Evolutionary conservation across 1,284 basidiomycete genomes (phyloP).

Genomic region (Xerocomus cyaneibrunnescens): DNA sequence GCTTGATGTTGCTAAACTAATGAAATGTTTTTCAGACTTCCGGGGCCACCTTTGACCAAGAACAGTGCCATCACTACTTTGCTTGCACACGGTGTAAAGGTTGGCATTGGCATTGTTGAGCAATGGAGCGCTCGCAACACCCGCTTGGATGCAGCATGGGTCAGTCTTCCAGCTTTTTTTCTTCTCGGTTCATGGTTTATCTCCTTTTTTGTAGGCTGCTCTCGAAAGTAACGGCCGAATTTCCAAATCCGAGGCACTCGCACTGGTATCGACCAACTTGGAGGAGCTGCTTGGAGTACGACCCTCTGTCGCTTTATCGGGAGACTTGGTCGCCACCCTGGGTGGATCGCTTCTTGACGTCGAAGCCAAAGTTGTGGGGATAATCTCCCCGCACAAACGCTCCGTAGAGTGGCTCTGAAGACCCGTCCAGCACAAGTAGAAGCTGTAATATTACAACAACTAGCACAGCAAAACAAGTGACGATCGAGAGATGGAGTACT

Average conservation of each 20-base stretch:
- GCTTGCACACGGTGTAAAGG: conserved; percentile 65
- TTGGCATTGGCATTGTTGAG: conserved; percentile 62
- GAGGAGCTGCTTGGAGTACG: conserved; percentile 58
- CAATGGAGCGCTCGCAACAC: conserved; percentile 61
- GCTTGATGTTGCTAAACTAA: conserved; percentile 1
- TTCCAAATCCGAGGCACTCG: conserved; percentile 32
- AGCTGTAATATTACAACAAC: conserved; percentile 8
- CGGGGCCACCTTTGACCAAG: conserved; percentile 75
- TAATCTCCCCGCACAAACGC: conserved; percentile 42
- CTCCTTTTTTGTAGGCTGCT: conserved; percentile 18
- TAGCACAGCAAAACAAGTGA: conserved; percentile 4
- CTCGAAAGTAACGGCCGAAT: conserved; percentile 26
- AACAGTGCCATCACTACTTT: conserved; percentile 66
- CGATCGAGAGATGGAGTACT: conserved; percentile 6
- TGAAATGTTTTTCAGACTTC: conserved; percentile 38
- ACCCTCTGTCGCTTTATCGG: conserved; percentile 20
- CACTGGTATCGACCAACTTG: conserved; percentile 34
- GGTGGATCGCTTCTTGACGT: conserved; percentile 42
- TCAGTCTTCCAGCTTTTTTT: conserved; percentile 2
- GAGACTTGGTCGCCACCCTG: conserved; percentile 53
- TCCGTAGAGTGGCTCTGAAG: conserved; percentile 32
- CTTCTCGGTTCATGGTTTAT: not conserved
- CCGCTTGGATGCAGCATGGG: conserved; percentile 50
- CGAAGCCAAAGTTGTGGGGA: conserved; percentile 47
- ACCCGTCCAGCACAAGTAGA: conserved; percentile 5